Conservation (phyloP, 1,284 basidiomycete genomes). For the Apiotrichum laibachii region DNA sequence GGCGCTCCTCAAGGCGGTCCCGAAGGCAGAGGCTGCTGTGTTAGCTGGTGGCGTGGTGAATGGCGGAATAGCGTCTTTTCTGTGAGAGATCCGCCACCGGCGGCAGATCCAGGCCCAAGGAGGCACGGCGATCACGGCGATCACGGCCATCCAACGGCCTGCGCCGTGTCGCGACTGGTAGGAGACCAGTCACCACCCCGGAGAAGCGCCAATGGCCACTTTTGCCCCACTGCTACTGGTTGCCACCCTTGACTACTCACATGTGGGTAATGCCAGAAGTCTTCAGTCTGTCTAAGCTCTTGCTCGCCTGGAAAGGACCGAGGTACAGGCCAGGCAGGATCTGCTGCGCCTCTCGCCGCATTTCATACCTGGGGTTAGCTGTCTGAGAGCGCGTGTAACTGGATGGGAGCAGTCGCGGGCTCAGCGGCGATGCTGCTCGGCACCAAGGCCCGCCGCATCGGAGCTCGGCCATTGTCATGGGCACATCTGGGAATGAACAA, state of each 20-base stretch:
- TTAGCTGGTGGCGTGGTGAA: not conserved
- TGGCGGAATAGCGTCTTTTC: not conserved
- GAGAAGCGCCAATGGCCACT: no score
- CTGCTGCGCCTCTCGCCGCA: constrained; percentile 88
- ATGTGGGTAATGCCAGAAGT: constrained; percentile 76
- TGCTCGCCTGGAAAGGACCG: constrained; percentile 84
- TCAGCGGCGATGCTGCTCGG: not conserved
- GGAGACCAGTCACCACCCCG: no score
- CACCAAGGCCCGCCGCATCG: no score
- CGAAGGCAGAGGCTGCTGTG: constrained; percentile 72
- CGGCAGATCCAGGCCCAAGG: no score
- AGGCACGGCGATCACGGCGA: no score
- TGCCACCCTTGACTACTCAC: constrained; percentile 55
- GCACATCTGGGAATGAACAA: no score
- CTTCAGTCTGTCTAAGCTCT: constrained; percentile 66
- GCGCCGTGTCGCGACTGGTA: no score
- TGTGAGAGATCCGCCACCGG: not conserved
- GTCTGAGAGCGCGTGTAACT: not conserved
- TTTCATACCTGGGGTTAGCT: constrained; percentile 71
- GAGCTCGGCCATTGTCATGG: no score
- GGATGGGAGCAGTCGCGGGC: not conserved
- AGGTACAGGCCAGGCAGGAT: constrained; percentile 79
- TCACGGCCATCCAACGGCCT: no score
- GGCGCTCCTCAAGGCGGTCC: constrained; percentile 79
- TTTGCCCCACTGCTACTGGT: no score